phyloP scores from a whole-genome alignment of 129 eudicot genomes.

The Artemisia tridentata region DNA sequence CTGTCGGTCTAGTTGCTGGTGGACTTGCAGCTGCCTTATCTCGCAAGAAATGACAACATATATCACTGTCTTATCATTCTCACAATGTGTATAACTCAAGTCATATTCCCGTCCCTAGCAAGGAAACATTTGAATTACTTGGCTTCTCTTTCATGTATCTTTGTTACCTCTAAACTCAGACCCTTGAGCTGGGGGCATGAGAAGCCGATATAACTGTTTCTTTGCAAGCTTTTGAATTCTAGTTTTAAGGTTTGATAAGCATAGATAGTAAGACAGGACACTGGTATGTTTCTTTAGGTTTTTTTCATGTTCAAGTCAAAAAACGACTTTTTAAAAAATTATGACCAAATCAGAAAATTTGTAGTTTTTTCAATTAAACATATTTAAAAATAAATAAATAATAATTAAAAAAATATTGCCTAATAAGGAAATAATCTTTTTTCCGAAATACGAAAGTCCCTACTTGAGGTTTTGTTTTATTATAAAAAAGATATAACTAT shows the following conservation, averaged over 20 bases:
- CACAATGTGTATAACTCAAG: constrained; percentile 22
- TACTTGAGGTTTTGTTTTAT: no score
- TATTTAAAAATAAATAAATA: no score
- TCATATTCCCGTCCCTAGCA: background rate
- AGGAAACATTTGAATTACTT: background rate
- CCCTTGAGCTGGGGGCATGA: background rate
- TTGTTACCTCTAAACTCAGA: constrained; percentile 16
- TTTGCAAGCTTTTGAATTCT: background rate
- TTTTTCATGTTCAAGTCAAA: no score
- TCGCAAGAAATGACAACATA: constrained; percentile 69
- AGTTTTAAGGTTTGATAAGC: background rate
- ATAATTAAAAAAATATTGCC: no score
- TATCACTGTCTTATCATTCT: background rate
- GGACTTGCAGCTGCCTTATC: constrained; percentile 83
- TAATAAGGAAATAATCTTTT: no score
- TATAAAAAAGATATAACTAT: no score
- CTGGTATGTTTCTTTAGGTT: no score
- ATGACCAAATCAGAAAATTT: no score
- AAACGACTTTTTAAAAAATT: no score
- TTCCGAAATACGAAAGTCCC: no score
- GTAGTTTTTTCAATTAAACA: no score
- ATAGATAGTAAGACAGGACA: no score
- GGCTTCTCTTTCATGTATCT: background rate
- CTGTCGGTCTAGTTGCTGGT: constrained; percentile 91
- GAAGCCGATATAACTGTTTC: background rate